A percentile compares a stretch with the other conserved stretches of the same genome.
phyloP scores from a whole-genome alignment of 306 rosid genomes.

The Lithocarpus polystachyus region DNA sequence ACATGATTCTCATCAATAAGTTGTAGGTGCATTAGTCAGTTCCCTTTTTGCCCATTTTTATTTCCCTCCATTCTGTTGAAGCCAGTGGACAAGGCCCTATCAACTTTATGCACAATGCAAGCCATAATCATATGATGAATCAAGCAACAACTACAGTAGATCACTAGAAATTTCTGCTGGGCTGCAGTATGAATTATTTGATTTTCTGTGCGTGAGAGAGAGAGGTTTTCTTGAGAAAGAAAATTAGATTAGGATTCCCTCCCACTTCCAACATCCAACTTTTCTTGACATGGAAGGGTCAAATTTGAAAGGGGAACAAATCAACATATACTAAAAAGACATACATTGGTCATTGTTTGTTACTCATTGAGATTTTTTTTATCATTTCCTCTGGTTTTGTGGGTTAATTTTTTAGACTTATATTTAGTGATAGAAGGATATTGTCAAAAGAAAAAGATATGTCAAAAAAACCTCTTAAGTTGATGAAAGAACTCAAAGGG shows the following conservation, averaged over 20 bases:
- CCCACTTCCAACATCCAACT: not conserved
- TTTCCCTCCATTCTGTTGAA: not conserved
- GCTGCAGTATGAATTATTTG: not conserved
- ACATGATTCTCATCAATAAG: not conserved
- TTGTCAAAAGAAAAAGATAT: no score
- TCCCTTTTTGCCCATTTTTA: not conserved
- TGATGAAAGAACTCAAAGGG: no score
- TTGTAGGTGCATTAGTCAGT: not conserved
- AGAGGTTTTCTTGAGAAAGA: not conserved
- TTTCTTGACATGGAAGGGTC: not conserved
- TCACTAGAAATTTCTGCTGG: not conserved
- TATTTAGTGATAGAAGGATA: no score
- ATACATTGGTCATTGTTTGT: not conserved
- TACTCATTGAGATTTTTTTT: not conserved
- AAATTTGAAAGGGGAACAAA: not conserved
- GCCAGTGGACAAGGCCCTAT: not conserved
- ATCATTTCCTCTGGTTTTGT: no score
- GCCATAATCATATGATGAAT: not conserved
- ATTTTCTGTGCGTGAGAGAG: not conserved
- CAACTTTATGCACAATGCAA: not conserved
- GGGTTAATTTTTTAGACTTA: no score
- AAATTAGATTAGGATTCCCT: not conserved
- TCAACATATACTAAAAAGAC: not conserved
- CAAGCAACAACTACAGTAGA: conserved; percentile 1
- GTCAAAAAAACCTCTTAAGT: no score